Evolutionary conservation across 2,329 filamentous ascomycete genomes (phyloP), one percentile per base, ranked within the genome.

Genomic region (Aureobasidium namibiae): DNA sequence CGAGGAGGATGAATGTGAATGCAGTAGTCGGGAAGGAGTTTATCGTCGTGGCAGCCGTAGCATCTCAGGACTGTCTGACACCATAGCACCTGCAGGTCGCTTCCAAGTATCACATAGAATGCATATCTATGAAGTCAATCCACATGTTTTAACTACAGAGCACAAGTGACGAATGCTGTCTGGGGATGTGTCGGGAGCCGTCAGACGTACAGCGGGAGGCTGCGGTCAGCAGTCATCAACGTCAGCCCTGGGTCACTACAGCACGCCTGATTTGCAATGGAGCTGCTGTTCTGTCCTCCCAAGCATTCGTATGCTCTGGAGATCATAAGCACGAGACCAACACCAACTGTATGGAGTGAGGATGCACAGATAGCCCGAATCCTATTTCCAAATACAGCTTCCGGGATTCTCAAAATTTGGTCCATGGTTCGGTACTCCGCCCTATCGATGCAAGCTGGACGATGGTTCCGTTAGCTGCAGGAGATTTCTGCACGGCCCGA

Each of bases 401-500:
- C 38, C 50, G 36, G 13, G 9, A 31, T 16, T 38, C n/a, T n/a
- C 13, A 41, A 18, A 18, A 11, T 16, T 41, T 54, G 50, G 21
- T 42, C 50, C 33, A 54, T 33, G 23, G 16, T 42, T 42, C 36
- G 26, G 42, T n/a, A 3, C 10, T n/a, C 21, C 18, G 50, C 36
- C 38, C 16, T 54, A 23, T 42, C 36, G 24, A 54, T 54, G 50
- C 21, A 26, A 41, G 26, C 24, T 33, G n/a, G 26, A 33, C 2
- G 50, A 41, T 42, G 36, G 50, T 54, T 54, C 38, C 50, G 50
- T 33, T 54, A 54, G 50, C 50, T 54, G 50, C 50, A 56, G 42
- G 31, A 11, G 42, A 13, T 34, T 36, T 10, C 44, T 56, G 52
- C 39, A 26, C 29, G 39, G 31, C 52, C 52, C 39, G 39, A 56